Percentiles rank a stretch among this genome's conserved stretches.
phyloP scores from a whole-genome alignment of 108 stramenopile species.

The Nitzschia inconspicua region DNA sequence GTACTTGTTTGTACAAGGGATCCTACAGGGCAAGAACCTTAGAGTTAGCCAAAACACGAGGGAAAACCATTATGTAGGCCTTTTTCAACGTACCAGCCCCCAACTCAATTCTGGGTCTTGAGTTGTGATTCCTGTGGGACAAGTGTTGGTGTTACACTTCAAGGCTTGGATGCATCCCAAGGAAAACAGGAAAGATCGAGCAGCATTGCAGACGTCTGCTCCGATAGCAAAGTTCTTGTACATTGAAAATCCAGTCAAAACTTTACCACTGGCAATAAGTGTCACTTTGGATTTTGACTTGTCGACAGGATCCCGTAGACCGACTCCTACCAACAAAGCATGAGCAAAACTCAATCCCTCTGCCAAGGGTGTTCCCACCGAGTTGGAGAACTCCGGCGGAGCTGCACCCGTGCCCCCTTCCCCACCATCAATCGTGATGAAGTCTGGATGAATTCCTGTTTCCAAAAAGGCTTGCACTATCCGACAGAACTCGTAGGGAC shows the following conservation, averaged over 20 bases:
- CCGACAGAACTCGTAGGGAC: constrained; percentile 57
- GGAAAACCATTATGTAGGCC: not conserved
- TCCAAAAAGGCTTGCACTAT: constrained; percentile 65
- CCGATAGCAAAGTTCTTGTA: constrained; percentile 69
- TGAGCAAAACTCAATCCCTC: constrained; percentile 74
- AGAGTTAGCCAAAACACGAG: not conserved
- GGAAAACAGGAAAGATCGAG: constrained; percentile 75
- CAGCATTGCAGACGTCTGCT: constrained; percentile 80
- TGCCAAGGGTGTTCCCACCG: constrained; percentile 72
- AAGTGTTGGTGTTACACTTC: constrained; percentile 87
- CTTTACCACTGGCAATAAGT: constrained; percentile 78
- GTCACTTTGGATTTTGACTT: constrained; percentile 42
- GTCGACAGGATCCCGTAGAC: constrained; percentile 47
- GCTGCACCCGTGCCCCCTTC: constrained; percentile 94
- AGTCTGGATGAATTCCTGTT: constrained; percentile 61
- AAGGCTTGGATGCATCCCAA: constrained; percentile 89
- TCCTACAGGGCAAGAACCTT: constrained; percentile 9
- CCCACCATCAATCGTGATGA: constrained; percentile 78
- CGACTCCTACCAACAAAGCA: constrained; percentile 69
- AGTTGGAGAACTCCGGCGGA: constrained; percentile 84
- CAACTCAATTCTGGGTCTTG: constrained; percentile 56
- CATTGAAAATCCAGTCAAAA: constrained; percentile 71
- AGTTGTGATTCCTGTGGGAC: constrained; percentile 89
- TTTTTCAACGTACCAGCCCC: constrained; percentile 34
- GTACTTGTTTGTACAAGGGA: constrained; percentile 44